A percentile compares a stretch with the other conserved stretches of the same genome.
Evolutionary conservation across 2,329 filamentous ascomycete species (phyloP).

Genomic region (Colletotrichum orchidophilum): DNA sequence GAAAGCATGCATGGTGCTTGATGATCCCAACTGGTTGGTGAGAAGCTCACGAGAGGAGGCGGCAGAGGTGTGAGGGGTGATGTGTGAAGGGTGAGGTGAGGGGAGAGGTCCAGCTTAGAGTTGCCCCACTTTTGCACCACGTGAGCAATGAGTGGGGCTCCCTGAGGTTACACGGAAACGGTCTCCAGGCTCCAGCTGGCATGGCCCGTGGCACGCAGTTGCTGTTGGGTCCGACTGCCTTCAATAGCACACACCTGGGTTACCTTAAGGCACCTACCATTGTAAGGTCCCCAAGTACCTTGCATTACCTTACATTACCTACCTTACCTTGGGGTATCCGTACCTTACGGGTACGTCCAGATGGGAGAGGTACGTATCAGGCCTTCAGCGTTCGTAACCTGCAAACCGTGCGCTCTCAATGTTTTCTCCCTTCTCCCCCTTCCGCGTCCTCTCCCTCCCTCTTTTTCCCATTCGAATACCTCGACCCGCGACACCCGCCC

Average conservation of each 20-base stretch:
- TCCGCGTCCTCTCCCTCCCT: neutral
- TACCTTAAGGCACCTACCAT: no score
- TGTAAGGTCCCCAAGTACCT: no score
- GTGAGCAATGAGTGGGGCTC: neutral
- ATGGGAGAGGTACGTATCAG: neutral
- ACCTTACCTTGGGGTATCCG: neutral
- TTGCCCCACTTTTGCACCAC: neutral
- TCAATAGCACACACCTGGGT: neutral
- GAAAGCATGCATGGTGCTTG: neutral
- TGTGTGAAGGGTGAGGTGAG: neutral
- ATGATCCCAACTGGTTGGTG: neutral
- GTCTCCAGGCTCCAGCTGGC: neutral
- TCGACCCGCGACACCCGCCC: neutral
- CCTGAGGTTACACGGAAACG: constrained; percentile 3
- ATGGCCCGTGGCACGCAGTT: neutral
- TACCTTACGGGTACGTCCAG: neutral
- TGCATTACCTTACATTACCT: no score
- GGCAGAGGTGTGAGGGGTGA: neutral
- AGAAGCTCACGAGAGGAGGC: neutral
- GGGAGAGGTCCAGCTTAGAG: neutral
- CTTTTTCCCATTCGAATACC: neutral
- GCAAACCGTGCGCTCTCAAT: neutral
- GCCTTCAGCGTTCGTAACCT: neutral
- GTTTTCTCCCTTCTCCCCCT: neutral
- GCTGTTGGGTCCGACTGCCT: neutral